A percentile compares a stretch with the other conserved stretches of the same genome.
These are phyloP conservation scores for Catharanthus roseus DNA, from an alignment of 257 asterid species.

Conservation along the genomic window DNA sequence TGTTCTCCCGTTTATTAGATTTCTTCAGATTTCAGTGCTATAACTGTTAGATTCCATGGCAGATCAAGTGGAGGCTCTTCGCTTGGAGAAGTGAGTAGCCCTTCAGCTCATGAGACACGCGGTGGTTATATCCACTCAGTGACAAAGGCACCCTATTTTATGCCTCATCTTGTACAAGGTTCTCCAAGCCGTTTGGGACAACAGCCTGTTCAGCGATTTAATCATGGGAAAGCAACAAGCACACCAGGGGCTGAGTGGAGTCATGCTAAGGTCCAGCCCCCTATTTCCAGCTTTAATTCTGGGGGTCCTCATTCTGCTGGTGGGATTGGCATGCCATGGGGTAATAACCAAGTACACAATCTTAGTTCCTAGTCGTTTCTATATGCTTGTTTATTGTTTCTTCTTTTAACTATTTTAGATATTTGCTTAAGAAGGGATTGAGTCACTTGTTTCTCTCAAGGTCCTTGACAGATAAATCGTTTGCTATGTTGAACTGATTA, in stretches of 20 bases:
- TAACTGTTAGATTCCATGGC: neutral
- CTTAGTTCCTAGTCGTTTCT: neutral
- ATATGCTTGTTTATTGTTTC: neutral
- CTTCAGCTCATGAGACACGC: slow-evolving; percentile 41
- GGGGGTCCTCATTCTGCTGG: slow-evolving; percentile 47
- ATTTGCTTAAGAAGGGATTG: neutral
- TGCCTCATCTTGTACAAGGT: slow-evolving; percentile 51
- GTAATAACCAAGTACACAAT: slow-evolving; percentile 22
- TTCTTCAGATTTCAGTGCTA: neutral
- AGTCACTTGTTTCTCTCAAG: too few species aligned
- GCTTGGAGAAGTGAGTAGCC: slow-evolving; percentile 54
- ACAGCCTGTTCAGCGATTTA: slow-evolving; percentile 51
- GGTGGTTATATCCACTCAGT: slow-evolving; percentile 39
- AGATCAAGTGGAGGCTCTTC: slow-evolving; percentile 50
- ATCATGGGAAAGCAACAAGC: slow-evolving; percentile 59
- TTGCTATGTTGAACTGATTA: neutral
- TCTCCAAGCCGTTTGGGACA: slow-evolving; percentile 73
- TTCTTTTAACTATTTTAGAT: too few species aligned
- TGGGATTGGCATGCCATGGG: slow-evolving; percentile 43
- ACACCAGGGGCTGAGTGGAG: slow-evolving; percentile 48
- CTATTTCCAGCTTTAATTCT: slow-evolving; percentile 35
- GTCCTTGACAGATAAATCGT: too few species aligned
- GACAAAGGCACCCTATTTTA: slow-evolving; percentile 44
- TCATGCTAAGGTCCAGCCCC: slow-evolving; percentile 36
- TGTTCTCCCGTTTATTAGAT: neutral